These are phyloP conservation scores for Saitozyma podzolica DNA, from an alignment of 768 basidiomycete genomes.

Conservation along the genomic window DNA sequence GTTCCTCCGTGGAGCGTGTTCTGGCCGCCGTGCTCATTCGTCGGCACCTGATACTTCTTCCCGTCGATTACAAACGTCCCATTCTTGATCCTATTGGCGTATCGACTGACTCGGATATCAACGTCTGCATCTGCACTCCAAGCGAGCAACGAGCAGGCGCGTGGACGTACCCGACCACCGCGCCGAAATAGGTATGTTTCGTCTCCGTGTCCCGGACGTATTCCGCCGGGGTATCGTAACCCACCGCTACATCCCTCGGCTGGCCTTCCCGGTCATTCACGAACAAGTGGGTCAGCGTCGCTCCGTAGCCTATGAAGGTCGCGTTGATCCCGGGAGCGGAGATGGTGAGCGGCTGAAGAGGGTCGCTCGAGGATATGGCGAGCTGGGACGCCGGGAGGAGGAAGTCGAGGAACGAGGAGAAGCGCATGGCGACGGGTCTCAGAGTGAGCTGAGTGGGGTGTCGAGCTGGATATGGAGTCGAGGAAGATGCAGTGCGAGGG, in stretches of 20 bases:
- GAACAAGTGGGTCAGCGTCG: conserved; percentile 62
- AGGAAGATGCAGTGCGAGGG: no score
- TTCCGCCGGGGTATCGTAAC: conserved; percentile 61
- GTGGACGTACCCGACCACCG: conserved; percentile 31
- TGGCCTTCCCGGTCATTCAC: conserved; percentile 60
- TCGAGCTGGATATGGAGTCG: no score
- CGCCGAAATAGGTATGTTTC: conserved; percentile 25
- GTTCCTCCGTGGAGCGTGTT: conserved; percentile 64
- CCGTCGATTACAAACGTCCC: conserved; percentile 29
- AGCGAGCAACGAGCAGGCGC: not conserved
- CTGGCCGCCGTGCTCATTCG: conserved; percentile 52
- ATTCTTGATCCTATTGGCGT: conserved; percentile 47
- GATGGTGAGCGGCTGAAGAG: conserved; percentile 29
- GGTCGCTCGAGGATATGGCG: conserved; percentile 9
- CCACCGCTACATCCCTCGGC: conserved; percentile 61
- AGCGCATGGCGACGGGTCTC: no score
- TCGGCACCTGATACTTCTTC: conserved; percentile 21
- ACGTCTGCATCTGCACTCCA: not conserved
- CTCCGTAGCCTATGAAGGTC: conserved; percentile 63
- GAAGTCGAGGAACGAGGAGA: no score
- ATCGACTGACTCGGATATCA: conserved; percentile 54
- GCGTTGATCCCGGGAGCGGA: conserved; percentile 55
- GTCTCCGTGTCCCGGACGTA: conserved; percentile 26
- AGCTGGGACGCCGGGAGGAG: no score
- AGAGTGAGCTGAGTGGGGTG: no score